Percentiles rank a stretch among this genome's conserved stretches.
Conservation (phyloP, 1,139 yeast species). For the Scheffersomyces quercinus region DNA sequence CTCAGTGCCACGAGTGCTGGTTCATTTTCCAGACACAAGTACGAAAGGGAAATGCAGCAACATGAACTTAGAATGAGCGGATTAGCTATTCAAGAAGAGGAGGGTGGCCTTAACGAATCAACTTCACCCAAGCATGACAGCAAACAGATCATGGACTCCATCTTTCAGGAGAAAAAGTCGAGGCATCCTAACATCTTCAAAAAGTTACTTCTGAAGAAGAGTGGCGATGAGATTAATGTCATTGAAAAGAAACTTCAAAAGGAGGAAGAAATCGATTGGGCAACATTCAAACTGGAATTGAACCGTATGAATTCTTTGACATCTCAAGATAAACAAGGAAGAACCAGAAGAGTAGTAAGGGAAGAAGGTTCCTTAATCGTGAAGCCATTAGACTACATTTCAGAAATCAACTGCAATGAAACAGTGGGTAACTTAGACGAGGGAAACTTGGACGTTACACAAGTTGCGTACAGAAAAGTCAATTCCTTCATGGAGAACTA, state of each 20-base stretch:
- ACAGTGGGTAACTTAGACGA: slow-evolving; percentile 26
- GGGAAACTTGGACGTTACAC: slow-evolving; percentile 17
- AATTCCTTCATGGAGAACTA: slow-evolving; percentile 37
- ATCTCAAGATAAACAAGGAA: slow-evolving; percentile 63
- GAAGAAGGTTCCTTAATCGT: slow-evolving; percentile 63
- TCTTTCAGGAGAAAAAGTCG: slow-evolving; percentile 48
- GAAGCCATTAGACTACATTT: slow-evolving; percentile 67
- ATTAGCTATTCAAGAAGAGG: slow-evolving; percentile 20
- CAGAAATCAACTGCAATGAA: slow-evolving; percentile 51
- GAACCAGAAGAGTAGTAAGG: slow-evolving; percentile 70
- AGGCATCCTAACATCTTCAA: slow-evolving; percentile 55
- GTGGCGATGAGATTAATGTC: slow-evolving; percentile 29
- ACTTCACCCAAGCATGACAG: slow-evolving; percentile 1
- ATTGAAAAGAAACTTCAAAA: slow-evolving; percentile 37
- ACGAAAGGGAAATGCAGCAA: slow-evolving; percentile 39
- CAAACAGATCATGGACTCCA: slow-evolving; percentile 19
- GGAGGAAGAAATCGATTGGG: slow-evolving; percentile 42
- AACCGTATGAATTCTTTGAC: slow-evolving; percentile 77
- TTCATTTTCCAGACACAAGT: slow-evolving; percentile 71
- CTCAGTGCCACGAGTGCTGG: slow-evolving; percentile 91
- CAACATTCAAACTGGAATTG: slow-evolving; percentile 51
- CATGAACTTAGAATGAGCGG: slow-evolving; percentile 24
- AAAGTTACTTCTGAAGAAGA: slow-evolving; percentile 45
- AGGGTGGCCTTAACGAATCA: neutral
- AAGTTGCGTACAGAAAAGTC: slow-evolving; percentile 24